Evolutionary conservation across 2,329 filamentous ascomycete species (phyloP).

Genomic region (Aspergillus ustus): DNA sequence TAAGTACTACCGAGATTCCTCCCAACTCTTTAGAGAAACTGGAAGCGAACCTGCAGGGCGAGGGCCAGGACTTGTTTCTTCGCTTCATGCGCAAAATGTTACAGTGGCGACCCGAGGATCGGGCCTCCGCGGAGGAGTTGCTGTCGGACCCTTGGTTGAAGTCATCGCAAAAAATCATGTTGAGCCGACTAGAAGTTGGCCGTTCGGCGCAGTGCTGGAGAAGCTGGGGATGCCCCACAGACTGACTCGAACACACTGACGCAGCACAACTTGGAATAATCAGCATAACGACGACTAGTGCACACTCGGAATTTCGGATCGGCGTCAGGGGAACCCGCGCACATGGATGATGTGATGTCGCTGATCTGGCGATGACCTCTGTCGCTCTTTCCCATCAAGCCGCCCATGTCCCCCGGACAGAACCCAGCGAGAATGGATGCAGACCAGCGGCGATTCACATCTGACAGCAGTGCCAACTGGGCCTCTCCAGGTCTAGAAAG

Average conservation of each 20-base stretch:
- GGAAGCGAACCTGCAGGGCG: slow-evolving; percentile 20
- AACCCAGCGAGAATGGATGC: not conserved
- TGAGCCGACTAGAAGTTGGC: no score
- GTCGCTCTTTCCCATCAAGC: not conserved
- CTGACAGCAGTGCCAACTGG: not conserved
- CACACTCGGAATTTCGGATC: not conserved
- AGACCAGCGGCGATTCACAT: not conserved
- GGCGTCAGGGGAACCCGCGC: not conserved
- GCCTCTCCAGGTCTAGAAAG: not conserved
- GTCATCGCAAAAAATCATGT: no score
- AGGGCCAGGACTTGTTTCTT: slow-evolving; percentile 23
- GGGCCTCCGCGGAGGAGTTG: no score
- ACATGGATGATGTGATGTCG: not conserved
- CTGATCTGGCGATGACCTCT: not conserved
- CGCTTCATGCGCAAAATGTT: slow-evolving; percentile 17
- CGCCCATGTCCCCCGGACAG: no score
- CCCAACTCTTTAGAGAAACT: slow-evolving; percentile 21
- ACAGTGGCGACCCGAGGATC: no score
- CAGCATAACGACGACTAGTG: not conserved
- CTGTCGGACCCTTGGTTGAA: no score
- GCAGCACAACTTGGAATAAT: not conserved
- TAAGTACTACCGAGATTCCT: slow-evolving; percentile 17
- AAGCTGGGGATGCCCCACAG: not conserved
- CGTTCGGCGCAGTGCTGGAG: not conserved
- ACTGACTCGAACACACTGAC: not conserved